Evolutionary conservation across 768 basidiomycete species (phyloP).

Genomic region (Leccinum incarnatum): DNA sequence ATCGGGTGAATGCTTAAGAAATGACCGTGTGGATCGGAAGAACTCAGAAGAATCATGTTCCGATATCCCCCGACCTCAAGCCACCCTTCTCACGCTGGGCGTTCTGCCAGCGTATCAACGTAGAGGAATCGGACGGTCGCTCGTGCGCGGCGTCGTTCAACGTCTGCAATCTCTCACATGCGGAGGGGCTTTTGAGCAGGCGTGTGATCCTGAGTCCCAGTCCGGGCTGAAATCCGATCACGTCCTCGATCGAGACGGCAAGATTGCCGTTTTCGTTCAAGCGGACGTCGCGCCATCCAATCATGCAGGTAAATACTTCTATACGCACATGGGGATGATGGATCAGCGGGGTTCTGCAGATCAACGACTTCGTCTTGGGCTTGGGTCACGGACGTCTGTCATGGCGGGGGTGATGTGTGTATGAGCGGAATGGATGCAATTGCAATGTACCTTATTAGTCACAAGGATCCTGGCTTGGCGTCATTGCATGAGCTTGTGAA

Average conservation of each 20-base stretch:
- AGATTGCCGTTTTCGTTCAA: constrained; percentile 20
- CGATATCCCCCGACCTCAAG: constrained; percentile 11
- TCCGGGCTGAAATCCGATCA: background rate
- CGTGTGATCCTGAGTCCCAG: background rate
- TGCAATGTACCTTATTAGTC: background rate
- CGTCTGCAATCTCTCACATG: constrained; percentile 18
- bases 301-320: constrained; percentile 25
- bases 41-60: background rate
- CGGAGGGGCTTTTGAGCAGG: background rate
- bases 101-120: constrained; percentile 28
- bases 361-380: constrained; percentile 12
- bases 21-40: background rate
- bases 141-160: constrained; percentile 29
- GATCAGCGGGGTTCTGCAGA: constrained; percentile 16
- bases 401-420: constrained; percentile 29
- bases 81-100: constrained; percentile 32
- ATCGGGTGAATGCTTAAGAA: background rate
- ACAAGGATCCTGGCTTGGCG: background rate
- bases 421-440: background rate
- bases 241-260: background rate
- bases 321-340: constrained; percentile 29
- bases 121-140: constrained; percentile 28
- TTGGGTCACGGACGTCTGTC: constrained; percentile 18
- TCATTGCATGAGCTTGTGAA: background rate
- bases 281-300: constrained; percentile 30